Evolutionary conservation across 495 filamentous ascomycete species (phyloP).

Genomic region (Paragyromitra xinjiangensis): DNA sequence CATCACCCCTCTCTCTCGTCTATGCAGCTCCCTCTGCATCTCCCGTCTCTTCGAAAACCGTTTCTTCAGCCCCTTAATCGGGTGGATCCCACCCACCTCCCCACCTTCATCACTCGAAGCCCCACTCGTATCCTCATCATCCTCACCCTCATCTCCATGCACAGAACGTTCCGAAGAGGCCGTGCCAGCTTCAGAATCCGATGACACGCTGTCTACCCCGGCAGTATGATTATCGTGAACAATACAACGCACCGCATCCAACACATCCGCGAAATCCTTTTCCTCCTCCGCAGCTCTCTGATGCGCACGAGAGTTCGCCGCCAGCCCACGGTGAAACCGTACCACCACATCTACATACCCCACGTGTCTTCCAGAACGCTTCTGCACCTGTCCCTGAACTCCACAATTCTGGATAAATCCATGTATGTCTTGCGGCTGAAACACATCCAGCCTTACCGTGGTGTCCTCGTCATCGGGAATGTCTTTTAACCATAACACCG

Average conservation of each 20-base stretch:
- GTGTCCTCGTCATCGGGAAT: conserved; percentile 71
- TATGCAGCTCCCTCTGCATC: conserved; percentile 67
- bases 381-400: neutral
- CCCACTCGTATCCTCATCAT: conserved; percentile 20
- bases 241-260: conserved; percentile 36
- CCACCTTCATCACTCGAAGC: neutral
- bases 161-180: neutral
- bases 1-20: conserved; percentile 77
- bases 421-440: conserved; percentile 45
- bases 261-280: conserved; percentile 46
- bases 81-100: neutral
- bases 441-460: conserved; percentile 66
- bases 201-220: neutral
- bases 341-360: conserved; percentile 43
- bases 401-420: conserved; percentile 53
- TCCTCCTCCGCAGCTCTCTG: conserved; percentile 36
- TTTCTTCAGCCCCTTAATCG: conserved; percentile 21
- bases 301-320: conserved; percentile 25
- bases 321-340: conserved; percentile 48
- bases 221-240: conserved; percentile 4
- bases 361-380: conserved; percentile 16
- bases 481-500: conserved; percentile 72
- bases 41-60: conserved; percentile 36
- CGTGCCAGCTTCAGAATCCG: conserved; percentile 10
- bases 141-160: neutral